Evolutionary conservation across 176 grass and related monocot species (phyloP), one percentile per base, ranked within the genome.

Genomic region (Carex cristatella): DNA sequence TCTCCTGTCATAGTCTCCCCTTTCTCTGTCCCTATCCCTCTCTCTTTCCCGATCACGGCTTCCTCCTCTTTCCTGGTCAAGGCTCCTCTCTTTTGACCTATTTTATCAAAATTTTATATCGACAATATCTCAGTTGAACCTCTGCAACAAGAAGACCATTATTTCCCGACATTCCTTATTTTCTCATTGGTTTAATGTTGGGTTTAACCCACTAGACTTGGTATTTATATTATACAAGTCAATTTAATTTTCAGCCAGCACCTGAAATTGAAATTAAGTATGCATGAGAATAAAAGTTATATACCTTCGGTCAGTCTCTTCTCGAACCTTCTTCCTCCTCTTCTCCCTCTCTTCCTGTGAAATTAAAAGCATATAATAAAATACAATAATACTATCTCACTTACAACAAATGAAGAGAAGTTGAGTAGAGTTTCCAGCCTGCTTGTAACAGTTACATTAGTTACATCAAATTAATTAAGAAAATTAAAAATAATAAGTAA

Each of bases 321-420:
- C 27, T 78, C 75, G 86, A 66, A 88, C 92, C 38, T 88, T 70
- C 88, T 93, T 98, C 28, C 85, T 84, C 64, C 80, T 93, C 83
- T 92, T 94, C 81, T 93, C 91, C 89, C 90, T 98, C 81, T 90
- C 95, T 84, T 94, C 95, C 95, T 98, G 89, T 60, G 33, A 16
- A 86, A 18, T 71, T 85, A 76, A 86, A 85, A 84, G 15, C 19
- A 85, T 9, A 86, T 13, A 86, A 83, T 51, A 14, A 92, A 86
- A 61, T 61, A 85, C 38, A 59, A 19, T 10, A 40, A 79, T 19
- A 71, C 82, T 14, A 68, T 74, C 65, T 65, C 76, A 78, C 68
- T 60, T 84, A 57, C 84, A 79, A 71, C 49, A 79, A 69, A 83
- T 82, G 53, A 57, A 87, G 35, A 70, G 60, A 85, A 66, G 66